phyloP scores from a whole-genome alignment of 78 protist genomes.

The Dictyostelium brefeldianum region DNA sequence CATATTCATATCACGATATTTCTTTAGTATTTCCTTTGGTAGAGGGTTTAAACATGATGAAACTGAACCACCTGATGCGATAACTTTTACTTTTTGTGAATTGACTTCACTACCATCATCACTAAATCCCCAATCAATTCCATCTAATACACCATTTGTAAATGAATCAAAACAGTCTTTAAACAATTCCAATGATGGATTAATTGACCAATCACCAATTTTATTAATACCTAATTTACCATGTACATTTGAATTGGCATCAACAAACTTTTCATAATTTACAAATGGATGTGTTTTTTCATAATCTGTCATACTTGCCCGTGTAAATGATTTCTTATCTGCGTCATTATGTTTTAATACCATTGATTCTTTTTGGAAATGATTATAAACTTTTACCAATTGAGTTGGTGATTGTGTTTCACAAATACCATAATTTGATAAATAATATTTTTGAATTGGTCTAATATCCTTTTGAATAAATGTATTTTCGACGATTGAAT shows the following conservation, averaged over 20 bases:
- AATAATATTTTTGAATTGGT: slow-evolving; percentile 7
- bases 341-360: not conserved
- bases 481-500: slow-evolving; percentile 8
- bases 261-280: not conserved
- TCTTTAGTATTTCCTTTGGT: not conserved
- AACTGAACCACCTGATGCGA: slow-evolving; percentile 24
- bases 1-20: not conserved
- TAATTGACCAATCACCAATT: slow-evolving; percentile 23
- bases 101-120: no score
- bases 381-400: not conserved
- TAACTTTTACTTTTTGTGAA: not conserved
- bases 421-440: not conserved
- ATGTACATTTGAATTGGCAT: not conserved
- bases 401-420: slow-evolving; percentile 17
- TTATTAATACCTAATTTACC: not conserved
- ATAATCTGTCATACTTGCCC: not conserved
- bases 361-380: slow-evolving; percentile 5
- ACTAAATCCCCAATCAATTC: not conserved
- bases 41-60: not conserved
- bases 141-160: not conserved
- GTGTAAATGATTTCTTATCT: not conserved
- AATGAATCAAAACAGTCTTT: slow-evolving; percentile 3
- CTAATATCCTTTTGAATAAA: slow-evolving; percentile 22
- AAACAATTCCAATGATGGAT: not conserved
- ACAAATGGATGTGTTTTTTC: slow-evolving; percentile 7